Evolutionary conservation across 176 grass and related monocot species (phyloP).

Genomic region (Panicum miliaceum): DNA sequence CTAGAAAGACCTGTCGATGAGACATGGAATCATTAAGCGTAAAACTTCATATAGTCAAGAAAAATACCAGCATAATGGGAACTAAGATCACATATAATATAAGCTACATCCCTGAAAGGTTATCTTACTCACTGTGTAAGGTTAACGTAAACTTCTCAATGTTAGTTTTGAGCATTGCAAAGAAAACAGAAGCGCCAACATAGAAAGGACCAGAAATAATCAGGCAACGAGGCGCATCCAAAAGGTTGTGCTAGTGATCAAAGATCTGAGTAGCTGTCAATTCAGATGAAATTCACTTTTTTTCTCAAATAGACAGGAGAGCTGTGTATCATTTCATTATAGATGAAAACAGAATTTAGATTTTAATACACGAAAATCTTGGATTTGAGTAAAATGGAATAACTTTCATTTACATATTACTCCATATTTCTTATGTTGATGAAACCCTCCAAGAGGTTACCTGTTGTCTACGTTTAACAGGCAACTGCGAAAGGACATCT

Average conservation of each 20-base stretch:
- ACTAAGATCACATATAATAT: conserved; percentile 26
- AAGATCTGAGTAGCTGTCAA: neutral
- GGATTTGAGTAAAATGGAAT: conserved; percentile 11
- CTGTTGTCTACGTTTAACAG: conserved; percentile 90
- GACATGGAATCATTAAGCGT: conserved; percentile 20
- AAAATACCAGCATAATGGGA: conserved; percentile 1
- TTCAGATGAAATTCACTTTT: too few species aligned
- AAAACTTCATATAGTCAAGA: conserved; percentile 17
- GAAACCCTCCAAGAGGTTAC: conserved; percentile 31
- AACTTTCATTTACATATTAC: neutral
- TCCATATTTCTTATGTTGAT: conserved; percentile 16
- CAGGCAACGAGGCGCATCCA: neutral
- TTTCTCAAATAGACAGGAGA: too few species aligned
- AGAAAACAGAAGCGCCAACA: neutral
- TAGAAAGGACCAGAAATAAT: conserved; percentile 29
- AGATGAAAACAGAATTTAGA: too few species aligned
- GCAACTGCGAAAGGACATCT: conserved; percentile 86
- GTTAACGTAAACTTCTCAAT: neutral
- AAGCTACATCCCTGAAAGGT: conserved; percentile 25
- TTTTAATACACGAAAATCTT: too few species aligned
- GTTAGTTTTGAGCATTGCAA: conserved; percentile 13
- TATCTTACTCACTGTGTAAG: conserved; percentile 1
- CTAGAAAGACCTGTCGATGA: conserved; percentile 74
- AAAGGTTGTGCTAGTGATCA: conserved; percentile 8
- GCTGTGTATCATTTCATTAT: too few species aligned